These are phyloP conservation scores for Trifolium fragiferum DNA, from an alignment of 306 rosid species.

Conservation along the genomic window DNA sequence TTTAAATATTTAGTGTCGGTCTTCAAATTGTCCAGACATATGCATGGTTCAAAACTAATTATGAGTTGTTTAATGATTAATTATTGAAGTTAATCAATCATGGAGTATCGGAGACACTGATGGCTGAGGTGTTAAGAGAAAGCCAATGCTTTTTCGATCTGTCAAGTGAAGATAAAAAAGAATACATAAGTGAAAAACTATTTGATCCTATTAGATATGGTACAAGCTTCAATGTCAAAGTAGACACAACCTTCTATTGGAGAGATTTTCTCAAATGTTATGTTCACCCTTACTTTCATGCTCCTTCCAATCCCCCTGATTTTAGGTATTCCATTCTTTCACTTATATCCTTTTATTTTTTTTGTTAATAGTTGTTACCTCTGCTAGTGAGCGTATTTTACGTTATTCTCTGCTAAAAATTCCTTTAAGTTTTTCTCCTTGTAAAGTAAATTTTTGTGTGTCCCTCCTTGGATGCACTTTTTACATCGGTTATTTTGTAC, in stretches of 20 bases:
- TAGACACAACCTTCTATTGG: conserved; percentile 56
- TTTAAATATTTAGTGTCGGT: too few relatives aligned
- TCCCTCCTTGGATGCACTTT: too few relatives aligned
- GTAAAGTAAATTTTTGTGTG: too few relatives aligned
- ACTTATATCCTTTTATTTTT: too few relatives aligned
- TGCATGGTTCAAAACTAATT: too few relatives aligned
- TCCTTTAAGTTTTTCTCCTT: too few relatives aligned
- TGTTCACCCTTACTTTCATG: conserved; percentile 65
- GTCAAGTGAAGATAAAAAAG: conserved; percentile 53
- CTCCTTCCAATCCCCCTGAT: conserved; percentile 59
- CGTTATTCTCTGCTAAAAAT: too few relatives aligned
- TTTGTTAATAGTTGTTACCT: too few relatives aligned
- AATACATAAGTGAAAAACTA: conserved; percentile 37
- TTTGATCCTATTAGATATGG: conserved; percentile 66
- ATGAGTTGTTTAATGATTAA: neutral
- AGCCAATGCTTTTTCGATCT: conserved; percentile 51
- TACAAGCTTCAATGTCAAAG: conserved; percentile 58
- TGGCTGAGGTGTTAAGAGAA: conserved; percentile 39
- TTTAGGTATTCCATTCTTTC: conserved; percentile 48
- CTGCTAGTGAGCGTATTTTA: too few relatives aligned
- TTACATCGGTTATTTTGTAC: too few relatives aligned
- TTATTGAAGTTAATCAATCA: conserved; percentile 58
- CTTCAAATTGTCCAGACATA: too few relatives aligned
- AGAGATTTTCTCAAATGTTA: conserved; percentile 68
- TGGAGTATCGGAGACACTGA: conserved; percentile 51